Percentiles rank a stretch among this genome's conserved stretches.
These are phyloP conservation scores for Clausena lansium DNA, from an alignment of 345 rosid species.

Conservation along the genomic window DNA sequence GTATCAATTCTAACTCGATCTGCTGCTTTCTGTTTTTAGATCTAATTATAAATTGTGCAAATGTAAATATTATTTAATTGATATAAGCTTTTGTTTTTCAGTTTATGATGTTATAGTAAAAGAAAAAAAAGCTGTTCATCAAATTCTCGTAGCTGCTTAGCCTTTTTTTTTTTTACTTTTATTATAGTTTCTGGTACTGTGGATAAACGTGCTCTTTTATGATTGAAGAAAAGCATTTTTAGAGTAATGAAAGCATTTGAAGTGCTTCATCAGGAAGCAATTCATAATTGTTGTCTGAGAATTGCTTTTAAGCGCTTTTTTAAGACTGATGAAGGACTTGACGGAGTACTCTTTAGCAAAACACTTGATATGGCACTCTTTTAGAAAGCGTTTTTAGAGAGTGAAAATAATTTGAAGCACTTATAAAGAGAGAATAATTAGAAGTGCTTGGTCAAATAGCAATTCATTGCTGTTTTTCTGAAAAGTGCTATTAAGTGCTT, in stretches of 20 bases:
- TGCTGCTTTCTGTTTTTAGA: slow-evolving; percentile 6
- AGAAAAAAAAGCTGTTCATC: background rate
- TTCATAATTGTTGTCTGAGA: background rate
- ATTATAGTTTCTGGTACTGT: too few relatives aligned
- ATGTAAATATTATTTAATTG: background rate
- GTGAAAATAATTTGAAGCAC: background rate
- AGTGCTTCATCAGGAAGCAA: background rate
- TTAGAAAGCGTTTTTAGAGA: background rate
- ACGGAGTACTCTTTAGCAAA: background rate
- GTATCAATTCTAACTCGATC: slow-evolving; percentile 17
- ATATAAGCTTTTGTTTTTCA: background rate
- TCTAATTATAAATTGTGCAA: background rate
- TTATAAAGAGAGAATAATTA: background rate
- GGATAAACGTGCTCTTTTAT: background rate
- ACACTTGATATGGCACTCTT: background rate
- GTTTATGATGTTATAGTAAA: too few relatives aligned
- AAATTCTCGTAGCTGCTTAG: background rate
- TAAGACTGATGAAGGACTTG: background rate
- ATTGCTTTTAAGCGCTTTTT: background rate
- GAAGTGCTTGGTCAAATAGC: background rate
- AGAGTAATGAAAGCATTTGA: background rate
- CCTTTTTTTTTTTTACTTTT: too few relatives aligned
- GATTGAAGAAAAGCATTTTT: background rate
- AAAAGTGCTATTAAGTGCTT: background rate
- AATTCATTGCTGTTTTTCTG: background rate